Conservation (phyloP, 73 alveolate genomes). For the Effrenium voratum region DNA sequence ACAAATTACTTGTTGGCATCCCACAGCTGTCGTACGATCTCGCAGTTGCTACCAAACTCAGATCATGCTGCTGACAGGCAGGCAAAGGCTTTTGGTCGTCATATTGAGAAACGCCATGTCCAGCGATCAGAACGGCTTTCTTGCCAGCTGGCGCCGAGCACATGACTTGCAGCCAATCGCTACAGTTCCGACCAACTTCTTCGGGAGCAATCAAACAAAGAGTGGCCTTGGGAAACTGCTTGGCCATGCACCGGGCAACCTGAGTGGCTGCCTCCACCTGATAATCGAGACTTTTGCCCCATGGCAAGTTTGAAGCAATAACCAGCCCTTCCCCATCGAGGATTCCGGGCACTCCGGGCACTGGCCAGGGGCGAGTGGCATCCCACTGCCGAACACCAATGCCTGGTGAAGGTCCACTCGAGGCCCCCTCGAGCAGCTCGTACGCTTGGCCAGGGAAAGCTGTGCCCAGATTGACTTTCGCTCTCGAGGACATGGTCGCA, state of each 20-base stretch:
- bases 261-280: slow-evolving; percentile 90
- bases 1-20: too few relatives aligned
- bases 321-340: slow-evolving; percentile 17
- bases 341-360: not conserved
- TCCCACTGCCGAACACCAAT: slow-evolving; percentile 80
- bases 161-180: slow-evolving; percentile 43
- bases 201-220: slow-evolving; percentile 73
- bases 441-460: slow-evolving; percentile 78
- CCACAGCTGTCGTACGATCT: too few relatives aligned
- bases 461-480: slow-evolving; percentile 24
- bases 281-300: slow-evolving; percentile 70
- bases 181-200: slow-evolving; percentile 70
- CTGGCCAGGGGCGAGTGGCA: slow-evolving; percentile 76
- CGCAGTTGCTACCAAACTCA: too few relatives aligned
- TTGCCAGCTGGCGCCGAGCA: slow-evolving; percentile 58
- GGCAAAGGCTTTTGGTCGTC: too few relatives aligned
- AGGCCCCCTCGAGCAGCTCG: slow-evolving; percentile 10
- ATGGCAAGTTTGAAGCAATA: slow-evolving; percentile 82
- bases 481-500: slow-evolving; percentile 30
- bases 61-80: not conserved
- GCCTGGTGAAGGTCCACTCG: slow-evolving; percentile 24
- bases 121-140: slow-evolving; percentile 69
- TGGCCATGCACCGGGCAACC: slow-evolving; percentile 40
- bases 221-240: slow-evolving; percentile 31
- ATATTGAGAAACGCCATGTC: slow-evolving; percentile 44